A percentile compares a stretch with the other conserved stretches of the same genome.
Conservation (phyloP, 106 monocot species). For the Amphibolis antarctica region DNA sequence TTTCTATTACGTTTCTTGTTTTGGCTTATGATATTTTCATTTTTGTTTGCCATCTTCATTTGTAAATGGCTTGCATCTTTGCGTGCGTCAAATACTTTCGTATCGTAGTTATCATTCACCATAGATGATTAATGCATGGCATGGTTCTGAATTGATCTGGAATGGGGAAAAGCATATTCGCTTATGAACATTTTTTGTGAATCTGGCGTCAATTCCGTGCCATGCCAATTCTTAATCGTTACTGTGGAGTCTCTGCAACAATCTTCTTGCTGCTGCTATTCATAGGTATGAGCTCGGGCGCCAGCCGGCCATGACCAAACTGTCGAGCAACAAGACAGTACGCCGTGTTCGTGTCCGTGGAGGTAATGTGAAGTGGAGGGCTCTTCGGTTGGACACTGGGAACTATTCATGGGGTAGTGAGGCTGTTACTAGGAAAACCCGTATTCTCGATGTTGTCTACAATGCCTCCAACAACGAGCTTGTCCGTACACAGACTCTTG, state of each 20-base stretch:
- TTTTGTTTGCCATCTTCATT: neutral
- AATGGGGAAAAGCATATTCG: too few species aligned
- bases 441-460: constrained; percentile 26
- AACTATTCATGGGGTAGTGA: constrained; percentile 28
- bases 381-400: constrained; percentile 20
- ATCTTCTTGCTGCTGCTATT: neutral
- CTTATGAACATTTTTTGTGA: too few species aligned
- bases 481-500: constrained; percentile 22
- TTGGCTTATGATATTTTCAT: neutral
- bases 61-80: neutral
- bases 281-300: constrained; percentile 48
- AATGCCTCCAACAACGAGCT: constrained; percentile 34
- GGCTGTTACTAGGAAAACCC: constrained; percentile 25
- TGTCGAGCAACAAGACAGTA: constrained; percentile 28
- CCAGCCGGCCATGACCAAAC: constrained; percentile 22
- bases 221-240: too few species aligned
- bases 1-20: neutral
- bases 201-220: too few species aligned
- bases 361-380: constrained; percentile 24
- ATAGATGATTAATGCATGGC: too few species aligned
- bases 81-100: too few species aligned
- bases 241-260: too few species aligned
- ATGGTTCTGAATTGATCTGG: too few species aligned
- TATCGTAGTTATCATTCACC: too few species aligned
- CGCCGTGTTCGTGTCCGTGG: constrained; percentile 23